Evolutionary conservation across 2,329 filamentous ascomycete genomes (phyloP), one percentile per base, ranked within the genome.

Genomic region (Scedosporium aurantiacum): DNA sequence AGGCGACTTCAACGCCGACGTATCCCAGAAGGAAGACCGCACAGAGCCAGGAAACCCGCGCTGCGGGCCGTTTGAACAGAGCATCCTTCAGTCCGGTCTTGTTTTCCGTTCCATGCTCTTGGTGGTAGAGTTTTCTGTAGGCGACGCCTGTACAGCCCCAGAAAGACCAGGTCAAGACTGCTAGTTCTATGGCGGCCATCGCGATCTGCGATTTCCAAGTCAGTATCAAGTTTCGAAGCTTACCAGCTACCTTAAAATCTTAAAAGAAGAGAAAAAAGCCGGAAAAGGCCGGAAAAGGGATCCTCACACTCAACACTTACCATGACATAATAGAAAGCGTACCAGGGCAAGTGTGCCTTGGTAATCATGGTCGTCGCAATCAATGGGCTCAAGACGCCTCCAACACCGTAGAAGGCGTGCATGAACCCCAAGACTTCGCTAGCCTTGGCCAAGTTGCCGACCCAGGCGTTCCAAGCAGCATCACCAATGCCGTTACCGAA

Each of bases 21-120:
- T 95, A 95, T 7, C 84, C 83, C 4, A 95, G 79, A 14, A 95
- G 75, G 70, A 95, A 95, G 1, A 88, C 63, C 2, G 89, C 81
- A 52, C 84, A 78, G n/a, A 90, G 76, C 88, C 89, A 92, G 2
- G 87, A 60, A n/a, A 60, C 32, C 21, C 59, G 59, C 14, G 59
- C 59, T 28, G 43, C 59, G 50, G 59, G 59, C 8, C 23, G 23
- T 21, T 60, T 52, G 50, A 60, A 37, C 5, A 60, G 59, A 25
- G 59, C 59, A 27, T 37, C 37, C 21, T 45, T 41, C 28, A 60
- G 50, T 5, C 57, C 57, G 10, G 18, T 43, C 16, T 43, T 40
- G 21, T 60, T 55, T 21, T 52, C 27, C 14, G 25, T 37, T 16
- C 25, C 41, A 45, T 60, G 23, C 21, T 43, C 50, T 12, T 21